A percentile compares a stretch with the other conserved stretches of the same genome.
These are phyloP conservation scores for Chlorella sp. DNA, from an alignment of 139 green algal genomes.

Conservation along the genomic window DNA sequence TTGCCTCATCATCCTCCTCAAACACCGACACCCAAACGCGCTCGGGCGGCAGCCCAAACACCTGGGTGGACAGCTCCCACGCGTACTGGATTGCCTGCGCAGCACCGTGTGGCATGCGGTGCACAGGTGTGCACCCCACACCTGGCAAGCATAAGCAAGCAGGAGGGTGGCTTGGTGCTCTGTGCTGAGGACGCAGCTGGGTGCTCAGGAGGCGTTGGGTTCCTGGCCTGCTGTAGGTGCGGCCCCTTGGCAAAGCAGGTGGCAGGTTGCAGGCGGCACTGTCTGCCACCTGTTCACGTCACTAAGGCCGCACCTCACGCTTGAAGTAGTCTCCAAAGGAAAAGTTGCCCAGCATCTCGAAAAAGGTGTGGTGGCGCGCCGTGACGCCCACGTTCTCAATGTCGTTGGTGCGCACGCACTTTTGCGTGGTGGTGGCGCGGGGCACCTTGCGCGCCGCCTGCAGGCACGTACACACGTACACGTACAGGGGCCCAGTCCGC, in stretches of 20 bases:
- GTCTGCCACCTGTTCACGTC: no score
- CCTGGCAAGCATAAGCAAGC: no score
- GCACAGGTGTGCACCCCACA: background rate
- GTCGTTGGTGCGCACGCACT: constrained; percentile 95
- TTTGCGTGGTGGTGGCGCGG: constrained; percentile 87
- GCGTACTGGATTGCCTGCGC: constrained; percentile 65
- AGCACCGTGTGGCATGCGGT: no score
- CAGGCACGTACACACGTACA: no score
- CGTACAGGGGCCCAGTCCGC: no score
- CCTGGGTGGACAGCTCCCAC: constrained; percentile 86
- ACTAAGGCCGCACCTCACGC: constrained; percentile 61
- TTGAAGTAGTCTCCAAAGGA: constrained; percentile 96
- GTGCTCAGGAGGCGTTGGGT: no score
- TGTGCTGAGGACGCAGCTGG: no score
- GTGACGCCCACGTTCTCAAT: constrained; percentile 95
- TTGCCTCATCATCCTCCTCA: constrained; percentile 81
- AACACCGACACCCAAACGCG: constrained; percentile 88
- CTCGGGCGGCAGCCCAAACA: constrained; percentile 57
- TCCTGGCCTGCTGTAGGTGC: no score
- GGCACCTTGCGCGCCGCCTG: constrained; percentile 42
- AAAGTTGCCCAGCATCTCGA: constrained; percentile 97
- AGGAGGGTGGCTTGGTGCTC: no score
- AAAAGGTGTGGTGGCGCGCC: constrained; percentile 93
- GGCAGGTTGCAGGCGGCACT: no score
- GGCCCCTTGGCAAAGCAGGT: no score